Evolutionary conservation across 208 protist species (phyloP).

Genomic region (Acanthamoeba quina): DNA sequence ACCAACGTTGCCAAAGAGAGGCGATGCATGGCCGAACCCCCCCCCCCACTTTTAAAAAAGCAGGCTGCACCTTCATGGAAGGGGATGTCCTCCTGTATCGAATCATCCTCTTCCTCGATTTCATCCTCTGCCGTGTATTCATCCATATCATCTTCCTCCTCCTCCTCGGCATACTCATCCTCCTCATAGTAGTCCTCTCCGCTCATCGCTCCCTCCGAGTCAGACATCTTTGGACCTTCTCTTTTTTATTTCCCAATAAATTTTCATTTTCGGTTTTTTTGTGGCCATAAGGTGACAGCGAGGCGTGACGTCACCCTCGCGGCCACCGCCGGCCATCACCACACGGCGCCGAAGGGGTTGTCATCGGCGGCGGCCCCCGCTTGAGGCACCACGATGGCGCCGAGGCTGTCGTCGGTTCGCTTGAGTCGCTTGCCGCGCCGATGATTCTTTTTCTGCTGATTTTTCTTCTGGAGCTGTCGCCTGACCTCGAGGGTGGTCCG

Average conservation of each 20-base stretch:
- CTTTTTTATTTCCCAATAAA: not conserved
- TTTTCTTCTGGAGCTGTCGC: not conserved
- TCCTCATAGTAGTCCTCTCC: not conserved
- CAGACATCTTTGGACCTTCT: not conserved
- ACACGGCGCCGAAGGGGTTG: constrained; percentile 18
- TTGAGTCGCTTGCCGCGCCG: not conserved
- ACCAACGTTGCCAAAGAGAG: not conserved
- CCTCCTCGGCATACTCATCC: not conserved
- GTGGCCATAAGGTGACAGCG: too few species aligned
- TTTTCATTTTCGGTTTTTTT: not conserved
- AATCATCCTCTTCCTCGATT: not conserved
- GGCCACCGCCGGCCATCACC: not conserved
- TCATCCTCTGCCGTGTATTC: not conserved
- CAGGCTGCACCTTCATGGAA: constrained; percentile 25
- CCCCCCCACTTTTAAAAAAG: not conserved
- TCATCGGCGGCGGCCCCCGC: not conserved
- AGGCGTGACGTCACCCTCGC: not conserved
- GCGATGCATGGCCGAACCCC: too few species aligned
- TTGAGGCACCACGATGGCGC: not conserved
- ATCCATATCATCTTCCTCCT: not conserved
- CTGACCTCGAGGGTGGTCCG: not conserved
- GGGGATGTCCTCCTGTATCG: not conserved
- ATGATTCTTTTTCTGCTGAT: not conserved
- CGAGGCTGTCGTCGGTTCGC: not conserved
- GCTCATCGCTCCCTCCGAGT: not conserved